Base-by-base conservation (phyloP, 257 asterid genomes). In the Solanum pennellii region DNA sequence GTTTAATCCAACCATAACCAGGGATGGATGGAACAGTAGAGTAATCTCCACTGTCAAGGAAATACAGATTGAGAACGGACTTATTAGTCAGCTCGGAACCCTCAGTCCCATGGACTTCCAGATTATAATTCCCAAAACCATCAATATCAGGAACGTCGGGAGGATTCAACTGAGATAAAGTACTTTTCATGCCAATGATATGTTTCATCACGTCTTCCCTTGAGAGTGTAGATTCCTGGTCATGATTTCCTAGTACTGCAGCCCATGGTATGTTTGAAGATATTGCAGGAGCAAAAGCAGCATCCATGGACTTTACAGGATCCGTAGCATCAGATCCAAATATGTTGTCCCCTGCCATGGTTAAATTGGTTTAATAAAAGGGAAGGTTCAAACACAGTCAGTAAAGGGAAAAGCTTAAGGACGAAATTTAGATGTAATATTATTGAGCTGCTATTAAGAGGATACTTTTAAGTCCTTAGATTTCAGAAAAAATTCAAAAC, bases 201-300 rank as follows among this genome's bases (percentile, higher is more conserved):
- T 93, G 89, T 88, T 90, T 94, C 99, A 97, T 97, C 86, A 95
- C 96, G 25, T 91, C 98, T 89, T 92, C 92, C 92, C 99, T 90
- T 12, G 98, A 92, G 12, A 97, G 90, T 0, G 98, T 88, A 18
- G 98, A 95, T 88, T 97, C 95, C 68, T 97, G 99, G 87, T 97
- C 99, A 83, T 97, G 99, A 87, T 97, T 97, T 44, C 99, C 99
- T 14, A 97, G 92, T 74, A 97, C 95, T 11, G 99, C 99, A 18
- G 98, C 98, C 99, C 99, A 97, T 14, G 98, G 98, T 44, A 94
- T 94, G 89, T 91, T 91, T 35, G 97, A 91, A 3, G 92, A 68
- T 39, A 95, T 83, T 9, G 99, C 99, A 10, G 98, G 96, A 39
- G 94, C 94, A 91, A 97, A 95, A 12, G 99, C 99, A 31, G 93